phyloP scores from a whole-genome alignment of 345 rosid species.

The Erodium maritimum region DNA sequence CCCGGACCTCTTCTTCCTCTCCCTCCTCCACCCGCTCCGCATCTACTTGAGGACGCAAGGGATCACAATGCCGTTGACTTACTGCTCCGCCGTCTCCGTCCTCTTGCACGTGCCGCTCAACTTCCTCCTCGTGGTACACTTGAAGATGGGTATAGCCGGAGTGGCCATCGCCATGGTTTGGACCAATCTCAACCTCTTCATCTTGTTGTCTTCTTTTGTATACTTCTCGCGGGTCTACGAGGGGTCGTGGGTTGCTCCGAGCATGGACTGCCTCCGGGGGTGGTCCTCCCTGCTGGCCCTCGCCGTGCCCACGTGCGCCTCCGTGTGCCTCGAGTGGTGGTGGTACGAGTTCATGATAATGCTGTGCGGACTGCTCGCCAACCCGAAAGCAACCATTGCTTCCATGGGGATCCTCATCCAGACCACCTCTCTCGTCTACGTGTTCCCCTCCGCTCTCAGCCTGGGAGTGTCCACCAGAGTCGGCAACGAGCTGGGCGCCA shows the following conservation, averaged over 20 bases:
- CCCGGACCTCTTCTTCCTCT: slow-evolving; percentile 85
- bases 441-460: slow-evolving; percentile 84
- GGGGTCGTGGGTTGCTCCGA: slow-evolving; percentile 75
- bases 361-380: slow-evolving; percentile 63
- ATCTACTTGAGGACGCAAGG: slow-evolving; percentile 76
- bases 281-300: slow-evolving; percentile 86
- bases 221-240: slow-evolving; percentile 61
- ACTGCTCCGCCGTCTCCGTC: slow-evolving; percentile 76
- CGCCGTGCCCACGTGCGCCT: slow-evolving; percentile 77
- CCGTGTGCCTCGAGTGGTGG: slow-evolving; percentile 99
- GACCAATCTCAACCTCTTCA: slow-evolving; percentile 72
- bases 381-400: slow-evolving; percentile 83
- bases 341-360: slow-evolving; percentile 98
- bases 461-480: slow-evolving; percentile 86
- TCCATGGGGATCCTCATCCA: slow-evolving; percentile 97
- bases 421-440: slow-evolving; percentile 77
- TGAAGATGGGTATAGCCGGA: slow-evolving; percentile 77
- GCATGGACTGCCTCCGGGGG: slow-evolving; percentile 60
- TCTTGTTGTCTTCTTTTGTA: slow-evolving; percentile 50
- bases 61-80: slow-evolving; percentile 77
- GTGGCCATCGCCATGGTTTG: slow-evolving; percentile 84
- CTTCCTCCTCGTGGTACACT: slow-evolving; percentile 57
- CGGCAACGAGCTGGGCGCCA: slow-evolving; percentile 87
- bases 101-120: slow-evolving; percentile 74
- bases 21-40: slow-evolving; percentile 86